Conservation (phyloP, 2,329 filamentous ascomycete species). For the Epichloe uncinata region DNA sequence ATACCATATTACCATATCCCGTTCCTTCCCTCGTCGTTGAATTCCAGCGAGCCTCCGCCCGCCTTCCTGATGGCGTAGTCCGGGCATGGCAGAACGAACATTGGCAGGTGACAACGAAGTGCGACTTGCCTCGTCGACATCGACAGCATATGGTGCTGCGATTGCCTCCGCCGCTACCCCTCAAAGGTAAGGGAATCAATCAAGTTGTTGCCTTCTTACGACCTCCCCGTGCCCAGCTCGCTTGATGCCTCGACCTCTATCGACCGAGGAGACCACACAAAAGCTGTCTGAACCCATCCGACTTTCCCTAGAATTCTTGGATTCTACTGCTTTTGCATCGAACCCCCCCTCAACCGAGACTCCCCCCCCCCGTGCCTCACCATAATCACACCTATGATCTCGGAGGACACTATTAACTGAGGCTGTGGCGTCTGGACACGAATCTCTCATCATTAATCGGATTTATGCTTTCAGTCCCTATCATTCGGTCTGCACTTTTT, state of each 20-base stretch:
- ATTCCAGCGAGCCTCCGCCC: conserved; percentile 17
- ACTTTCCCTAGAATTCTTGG: not conserved
- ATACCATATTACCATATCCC: too few species aligned
- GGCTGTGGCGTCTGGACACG: not conserved
- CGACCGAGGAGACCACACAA: not conserved
- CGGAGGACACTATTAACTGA: not conserved
- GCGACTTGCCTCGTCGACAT: conserved; percentile 33
- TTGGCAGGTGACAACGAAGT: conserved; percentile 41
- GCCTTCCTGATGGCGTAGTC: conserved; percentile 51
- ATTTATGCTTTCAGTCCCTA: not conserved
- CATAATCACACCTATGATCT: not conserved
- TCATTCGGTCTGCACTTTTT: not conserved
- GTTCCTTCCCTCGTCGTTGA: conserved; percentile 7
- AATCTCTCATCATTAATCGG: not conserved
- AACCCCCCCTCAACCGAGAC: not conserved
- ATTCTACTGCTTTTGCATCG: not conserved
- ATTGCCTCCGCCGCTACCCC: conserved; percentile 13
- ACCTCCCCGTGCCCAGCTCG: not conserved
- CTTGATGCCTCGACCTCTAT: not conserved
- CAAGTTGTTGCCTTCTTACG: not conserved
- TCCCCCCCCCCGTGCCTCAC: not conserved
- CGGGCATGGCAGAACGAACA: conserved; percentile 52
- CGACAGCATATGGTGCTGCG: conserved; percentile 18
- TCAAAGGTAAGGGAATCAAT: conserved; percentile 11
- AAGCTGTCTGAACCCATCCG: not conserved